These are phyloP conservation scores for Trifolium fragiferum DNA, from an alignment of 306 rosid species.

Conservation along the genomic window DNA sequence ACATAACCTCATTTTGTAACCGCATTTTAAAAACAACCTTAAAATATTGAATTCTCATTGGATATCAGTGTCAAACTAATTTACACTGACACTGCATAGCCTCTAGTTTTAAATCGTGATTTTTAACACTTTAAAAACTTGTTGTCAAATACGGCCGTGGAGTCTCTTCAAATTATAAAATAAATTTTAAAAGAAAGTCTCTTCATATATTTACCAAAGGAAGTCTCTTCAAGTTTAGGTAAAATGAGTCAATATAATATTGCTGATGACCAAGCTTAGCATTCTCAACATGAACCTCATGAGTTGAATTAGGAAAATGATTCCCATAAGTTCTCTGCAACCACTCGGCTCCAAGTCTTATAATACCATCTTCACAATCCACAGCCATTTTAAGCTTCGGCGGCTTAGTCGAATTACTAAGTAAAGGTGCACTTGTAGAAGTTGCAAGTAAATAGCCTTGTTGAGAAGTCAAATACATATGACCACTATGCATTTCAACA, in stretches of 20 bases:
- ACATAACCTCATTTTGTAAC: no score
- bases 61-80: no score
- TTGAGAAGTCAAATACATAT: slow-evolving; percentile 89
- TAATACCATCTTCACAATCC: slow-evolving; percentile 70
- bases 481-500: slow-evolving; percentile 89
- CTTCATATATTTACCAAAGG: slow-evolving; percentile 77
- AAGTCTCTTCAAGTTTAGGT: slow-evolving; percentile 87
- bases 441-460: slow-evolving; percentile 93
- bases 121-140: neutral
- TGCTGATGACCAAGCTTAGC: slow-evolving; percentile 69
- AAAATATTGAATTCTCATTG: no score
- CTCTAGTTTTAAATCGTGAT: no score
- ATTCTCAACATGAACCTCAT: slow-evolving; percentile 90
- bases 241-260: slow-evolving; percentile 93
- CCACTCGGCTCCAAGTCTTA: slow-evolving; percentile 78
- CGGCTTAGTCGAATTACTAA: slow-evolving; percentile 64
- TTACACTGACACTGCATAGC: no score
- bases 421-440: slow-evolving; percentile 79
- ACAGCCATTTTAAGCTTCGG: slow-evolving; percentile 84
- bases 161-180: neutral
- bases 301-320: slow-evolving; percentile 64
- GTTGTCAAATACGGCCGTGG: neutral
- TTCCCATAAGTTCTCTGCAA: slow-evolving; percentile 68
- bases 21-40: no score
- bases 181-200: slow-evolving; percentile 6